Evolutionary conservation across 371 early-diverging fungal genomes (phyloP).

Genomic region (Mucor racemosus): DNA sequence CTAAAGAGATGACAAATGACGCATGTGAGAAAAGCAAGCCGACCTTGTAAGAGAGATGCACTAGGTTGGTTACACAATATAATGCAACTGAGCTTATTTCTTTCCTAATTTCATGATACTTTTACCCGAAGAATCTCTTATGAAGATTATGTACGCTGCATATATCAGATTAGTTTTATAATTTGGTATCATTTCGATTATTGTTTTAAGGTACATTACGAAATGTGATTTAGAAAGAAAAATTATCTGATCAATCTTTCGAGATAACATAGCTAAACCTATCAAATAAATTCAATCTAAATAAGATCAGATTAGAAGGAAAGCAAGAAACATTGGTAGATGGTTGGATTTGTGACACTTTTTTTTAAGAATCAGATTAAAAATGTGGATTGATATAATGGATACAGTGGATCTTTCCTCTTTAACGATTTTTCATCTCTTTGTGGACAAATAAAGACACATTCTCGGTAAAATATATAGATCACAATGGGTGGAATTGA

Average conservation of each 20-base stretch:
- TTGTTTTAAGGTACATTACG: too few species aligned
- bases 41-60: not conserved
- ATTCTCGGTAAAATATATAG: not conserved
- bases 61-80: not conserved
- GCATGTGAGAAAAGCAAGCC: not conserved
- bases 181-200: too few species aligned
- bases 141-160: not conserved
- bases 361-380: slow-evolving; percentile 9
- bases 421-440: not conserved
- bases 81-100: slow-evolving; percentile 1
- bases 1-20: not conserved
- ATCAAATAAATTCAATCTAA: not conserved
- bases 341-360: not conserved
- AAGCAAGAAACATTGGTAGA: not conserved
- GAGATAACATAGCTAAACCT: too few species aligned
- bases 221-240: too few species aligned
- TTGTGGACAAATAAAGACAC: not conserved
- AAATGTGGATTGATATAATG: not conserved
- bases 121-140: not conserved
- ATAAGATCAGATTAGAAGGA: slow-evolving; percentile 4
- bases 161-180: too few species aligned
- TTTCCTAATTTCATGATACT: not conserved
- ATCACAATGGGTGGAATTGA: slow-evolving; percentile 10
- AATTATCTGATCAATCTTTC: too few species aligned
- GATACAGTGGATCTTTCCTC: not conserved